phyloP scores from a whole-genome alignment of 2,329 filamentous ascomycete genomes.

The Ophiostoma triangulosporum region DNA sequence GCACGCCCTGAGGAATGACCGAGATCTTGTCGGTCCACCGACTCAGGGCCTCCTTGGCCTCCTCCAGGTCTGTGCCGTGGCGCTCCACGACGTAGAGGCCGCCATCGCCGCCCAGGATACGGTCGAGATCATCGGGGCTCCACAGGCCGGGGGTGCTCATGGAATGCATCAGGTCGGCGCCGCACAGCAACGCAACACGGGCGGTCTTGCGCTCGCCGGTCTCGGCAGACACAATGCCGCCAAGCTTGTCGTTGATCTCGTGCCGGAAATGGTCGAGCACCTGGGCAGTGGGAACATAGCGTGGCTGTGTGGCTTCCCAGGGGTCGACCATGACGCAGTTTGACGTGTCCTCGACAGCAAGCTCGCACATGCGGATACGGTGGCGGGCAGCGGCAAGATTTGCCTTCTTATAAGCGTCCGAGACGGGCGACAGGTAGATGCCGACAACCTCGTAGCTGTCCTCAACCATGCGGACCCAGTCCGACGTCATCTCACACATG shows the following conservation, averaged over 20 bases:
- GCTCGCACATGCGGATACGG: slow-evolving; percentile 66
- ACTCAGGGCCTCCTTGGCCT: slow-evolving; percentile 69
- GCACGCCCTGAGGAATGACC: slow-evolving; percentile 77
- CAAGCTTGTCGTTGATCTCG: slow-evolving; percentile 69
- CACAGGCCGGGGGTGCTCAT: slow-evolving; percentile 66
- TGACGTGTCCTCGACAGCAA: slow-evolving; percentile 61
- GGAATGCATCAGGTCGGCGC: slow-evolving; percentile 65
- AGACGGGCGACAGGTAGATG: slow-evolving; percentile 64
- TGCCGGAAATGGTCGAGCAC: slow-evolving; percentile 85
- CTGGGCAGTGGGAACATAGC: slow-evolving; percentile 78
- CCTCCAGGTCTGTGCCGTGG: slow-evolving; percentile 70
- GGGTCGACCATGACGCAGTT: slow-evolving; percentile 79
- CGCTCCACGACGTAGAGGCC: slow-evolving; percentile 81
- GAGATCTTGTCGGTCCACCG: slow-evolving; percentile 76
- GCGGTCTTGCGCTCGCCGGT: slow-evolving; percentile 34
- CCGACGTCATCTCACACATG: slow-evolving; percentile 26
- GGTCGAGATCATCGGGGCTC: slow-evolving; percentile 71
- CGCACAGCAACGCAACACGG: slow-evolving; percentile 66
- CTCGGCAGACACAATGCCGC: slow-evolving; percentile 45
- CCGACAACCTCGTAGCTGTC: slow-evolving; percentile 65
- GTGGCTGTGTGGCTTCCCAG: slow-evolving; percentile 34
- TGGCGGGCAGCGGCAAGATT: slow-evolving; percentile 42
- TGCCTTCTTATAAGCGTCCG: slow-evolving; percentile 58
- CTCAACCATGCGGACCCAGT: slow-evolving; percentile 24
- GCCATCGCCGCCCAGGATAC: slow-evolving; percentile 71